Conservation (phyloP, 2,329 filamentous ascomycete genomes). For the Colletotrichum viniferum region DNA sequence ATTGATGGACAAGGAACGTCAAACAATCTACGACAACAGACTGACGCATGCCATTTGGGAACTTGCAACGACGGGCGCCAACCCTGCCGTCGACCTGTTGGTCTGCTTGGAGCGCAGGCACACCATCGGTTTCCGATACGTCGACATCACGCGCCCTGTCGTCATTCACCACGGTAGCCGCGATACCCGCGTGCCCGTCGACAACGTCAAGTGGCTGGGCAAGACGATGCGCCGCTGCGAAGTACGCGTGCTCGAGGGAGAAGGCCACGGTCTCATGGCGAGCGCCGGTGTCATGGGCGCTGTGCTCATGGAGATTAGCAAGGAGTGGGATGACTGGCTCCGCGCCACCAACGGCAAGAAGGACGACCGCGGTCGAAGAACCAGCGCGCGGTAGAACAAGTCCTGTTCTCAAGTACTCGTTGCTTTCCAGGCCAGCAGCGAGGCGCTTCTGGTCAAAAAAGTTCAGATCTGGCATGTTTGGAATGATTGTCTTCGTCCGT, state of each 20-base stretch:
- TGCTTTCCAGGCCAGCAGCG: neutral
- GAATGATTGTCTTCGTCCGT: neutral
- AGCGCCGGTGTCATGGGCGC: slow-evolving; percentile 91
- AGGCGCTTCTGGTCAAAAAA: neutral
- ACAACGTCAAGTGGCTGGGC: slow-evolving; percentile 94
- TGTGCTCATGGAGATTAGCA: slow-evolving; percentile 91
- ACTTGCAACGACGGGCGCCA: slow-evolving; percentile 86
- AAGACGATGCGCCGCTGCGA: slow-evolving; percentile 94
- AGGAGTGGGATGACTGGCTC: slow-evolving; percentile 92
- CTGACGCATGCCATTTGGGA: slow-evolving; percentile 96
- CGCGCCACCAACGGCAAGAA: slow-evolving; percentile 50
- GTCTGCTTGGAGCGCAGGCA: slow-evolving; percentile 91
- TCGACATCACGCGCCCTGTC: slow-evolving; percentile 89
- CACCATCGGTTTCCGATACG: slow-evolving; percentile 93
- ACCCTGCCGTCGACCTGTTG: slow-evolving; percentile 90
- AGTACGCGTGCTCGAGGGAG: slow-evolving; percentile 85
- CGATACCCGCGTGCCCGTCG: slow-evolving; percentile 90
- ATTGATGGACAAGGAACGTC: slow-evolving; percentile 72
- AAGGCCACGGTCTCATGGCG: slow-evolving; percentile 96
- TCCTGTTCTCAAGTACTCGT: neutral
- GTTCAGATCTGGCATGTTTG: neutral
- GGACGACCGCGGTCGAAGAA: slow-evolving; percentile 18
- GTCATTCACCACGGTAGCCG: slow-evolving; percentile 93
- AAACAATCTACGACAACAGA: slow-evolving; percentile 78
- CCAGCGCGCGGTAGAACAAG: neutral